Evolutionary conservation across 257 asterid species (phyloP).

Genomic region (Capsicum pubescens): DNA sequence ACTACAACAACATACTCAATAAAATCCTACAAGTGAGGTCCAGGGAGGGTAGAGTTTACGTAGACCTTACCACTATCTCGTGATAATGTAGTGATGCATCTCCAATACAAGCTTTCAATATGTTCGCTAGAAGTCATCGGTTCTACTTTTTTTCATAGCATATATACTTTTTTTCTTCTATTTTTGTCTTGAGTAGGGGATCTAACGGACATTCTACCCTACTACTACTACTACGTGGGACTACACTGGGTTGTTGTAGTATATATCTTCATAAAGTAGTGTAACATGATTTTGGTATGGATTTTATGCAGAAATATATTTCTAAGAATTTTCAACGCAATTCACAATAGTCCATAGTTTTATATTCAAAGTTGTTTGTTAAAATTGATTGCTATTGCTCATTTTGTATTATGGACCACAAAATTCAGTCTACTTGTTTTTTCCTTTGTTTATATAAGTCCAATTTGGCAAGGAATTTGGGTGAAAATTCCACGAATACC

Average conservation of each 20-base stretch:
- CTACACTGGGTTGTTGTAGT: no score
- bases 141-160: background rate
- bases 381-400: background rate
- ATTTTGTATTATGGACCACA: background rate
- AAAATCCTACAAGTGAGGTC: no score
- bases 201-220: no score
- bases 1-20: no score
- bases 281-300: background rate
- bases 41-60: no score
- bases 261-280: background rate
- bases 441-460: background rate
- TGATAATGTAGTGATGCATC: background rate
- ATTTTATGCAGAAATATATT: background rate
- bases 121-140: background rate
- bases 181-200: no score
- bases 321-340: background rate
- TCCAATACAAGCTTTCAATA: constrained; percentile 1
- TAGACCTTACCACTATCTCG: no score
- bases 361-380: background rate
- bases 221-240: no score
- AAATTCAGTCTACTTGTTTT: background rate
- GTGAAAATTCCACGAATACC: no score
- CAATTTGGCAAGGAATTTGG: background rate
- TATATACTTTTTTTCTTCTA: no score
- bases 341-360: background rate